These are phyloP conservation scores for Calamus simplicifolius DNA, from an alignment of 176 grass and related monocot species.

Conservation along the genomic window DNA sequence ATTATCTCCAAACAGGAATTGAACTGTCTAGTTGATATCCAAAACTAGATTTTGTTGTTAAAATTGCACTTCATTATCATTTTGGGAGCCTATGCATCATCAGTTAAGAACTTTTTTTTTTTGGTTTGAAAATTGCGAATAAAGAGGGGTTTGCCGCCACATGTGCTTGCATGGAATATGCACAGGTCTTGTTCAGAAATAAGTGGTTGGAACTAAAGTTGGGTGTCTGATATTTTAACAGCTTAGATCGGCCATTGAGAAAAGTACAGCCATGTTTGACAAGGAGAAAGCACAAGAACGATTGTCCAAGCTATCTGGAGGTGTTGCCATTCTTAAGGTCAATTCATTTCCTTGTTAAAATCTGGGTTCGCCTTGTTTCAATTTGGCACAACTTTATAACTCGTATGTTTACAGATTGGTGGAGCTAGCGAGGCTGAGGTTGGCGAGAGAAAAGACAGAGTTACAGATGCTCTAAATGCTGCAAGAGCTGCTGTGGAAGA, in stretches of 20 bases:
- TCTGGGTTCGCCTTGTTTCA: not conserved
- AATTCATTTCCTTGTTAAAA: constrained; percentile 20
- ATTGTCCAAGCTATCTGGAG: constrained; percentile 88
- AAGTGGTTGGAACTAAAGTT: not conserved
- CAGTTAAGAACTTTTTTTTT: too few relatives aligned
- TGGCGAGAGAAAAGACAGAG: constrained; percentile 95
- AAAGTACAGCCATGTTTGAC: constrained; percentile 76
- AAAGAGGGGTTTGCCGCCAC: too few relatives aligned
- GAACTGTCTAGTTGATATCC: too few relatives aligned
- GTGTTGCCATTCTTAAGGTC: constrained; percentile 85
- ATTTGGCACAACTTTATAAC: constrained; percentile 6
- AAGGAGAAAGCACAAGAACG: constrained; percentile 95
- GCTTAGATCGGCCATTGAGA: constrained; percentile 74
- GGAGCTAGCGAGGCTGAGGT: constrained; percentile 86
- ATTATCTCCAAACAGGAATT: too few relatives aligned
- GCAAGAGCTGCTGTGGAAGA: constrained; percentile 78
- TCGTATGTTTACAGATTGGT: constrained; percentile 54
- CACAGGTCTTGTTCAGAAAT: not conserved
- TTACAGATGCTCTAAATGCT: constrained; percentile 89
- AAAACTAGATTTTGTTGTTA: too few relatives aligned
- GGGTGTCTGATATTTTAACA: constrained; percentile 32
- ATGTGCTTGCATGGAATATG: too few relatives aligned
- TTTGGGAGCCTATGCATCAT: too few relatives aligned
- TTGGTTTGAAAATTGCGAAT: too few relatives aligned
- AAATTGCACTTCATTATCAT: too few relatives aligned